Conservation (phyloP, 169 alveolate species). For the Haemoproteus tartakovskyi region DNA sequence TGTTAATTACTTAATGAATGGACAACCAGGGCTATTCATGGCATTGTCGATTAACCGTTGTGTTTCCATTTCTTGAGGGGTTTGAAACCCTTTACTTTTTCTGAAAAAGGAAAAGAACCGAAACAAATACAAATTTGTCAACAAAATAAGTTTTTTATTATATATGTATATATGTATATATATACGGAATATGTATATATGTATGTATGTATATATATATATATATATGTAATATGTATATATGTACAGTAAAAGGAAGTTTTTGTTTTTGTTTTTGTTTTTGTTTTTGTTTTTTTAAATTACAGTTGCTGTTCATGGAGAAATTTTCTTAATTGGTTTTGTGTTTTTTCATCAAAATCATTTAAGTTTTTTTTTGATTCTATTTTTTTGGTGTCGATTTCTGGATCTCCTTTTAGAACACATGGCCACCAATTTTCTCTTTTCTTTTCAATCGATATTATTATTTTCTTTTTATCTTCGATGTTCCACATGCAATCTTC, state of each 20-base stretch:
- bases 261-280: too few species aligned
- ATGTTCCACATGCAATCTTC: constrained; percentile 76
- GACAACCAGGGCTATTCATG: constrained; percentile 9
- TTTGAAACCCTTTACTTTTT: constrained; percentile 15
- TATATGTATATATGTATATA: neutral
- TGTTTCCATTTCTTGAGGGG: constrained; percentile 34
- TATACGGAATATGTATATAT: neutral
- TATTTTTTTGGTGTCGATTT: constrained; percentile 75
- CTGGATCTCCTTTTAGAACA: constrained; percentile 76
- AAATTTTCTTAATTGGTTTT: constrained; percentile 72
- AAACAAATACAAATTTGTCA: neutral
- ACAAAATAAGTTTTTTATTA: neutral
- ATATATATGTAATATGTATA: constrained; percentile 1
- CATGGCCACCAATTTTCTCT: constrained; percentile 81
- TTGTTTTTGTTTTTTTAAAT: neutral
- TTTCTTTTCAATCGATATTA: constrained; percentile 72
- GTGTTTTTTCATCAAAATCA: constrained; percentile 75
- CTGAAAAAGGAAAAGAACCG: constrained; percentile 6
- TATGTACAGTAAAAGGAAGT: too few species aligned
- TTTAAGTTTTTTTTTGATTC: constrained; percentile 76
- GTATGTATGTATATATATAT: neutral
- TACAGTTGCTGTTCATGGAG: constrained; percentile 69
- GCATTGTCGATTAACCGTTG: constrained; percentile 12
- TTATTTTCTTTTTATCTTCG: constrained; percentile 71
- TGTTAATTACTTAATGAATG: constrained; percentile 4